Evolutionary conservation across 371 early-diverging fungal genomes (phyloP).

Genomic region (Mucor circinelloides): DNA sequence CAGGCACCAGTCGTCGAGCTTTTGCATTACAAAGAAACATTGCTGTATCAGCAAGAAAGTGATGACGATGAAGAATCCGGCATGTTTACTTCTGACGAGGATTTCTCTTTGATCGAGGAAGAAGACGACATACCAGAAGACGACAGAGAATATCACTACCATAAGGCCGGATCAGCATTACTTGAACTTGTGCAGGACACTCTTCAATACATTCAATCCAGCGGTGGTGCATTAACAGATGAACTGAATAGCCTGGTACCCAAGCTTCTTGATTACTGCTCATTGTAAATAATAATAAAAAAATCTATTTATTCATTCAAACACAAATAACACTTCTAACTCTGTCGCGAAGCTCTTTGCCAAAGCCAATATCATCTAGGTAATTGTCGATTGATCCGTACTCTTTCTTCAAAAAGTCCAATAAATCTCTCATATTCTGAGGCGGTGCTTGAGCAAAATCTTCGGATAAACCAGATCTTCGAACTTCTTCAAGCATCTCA

Average conservation of each 20-base stretch:
- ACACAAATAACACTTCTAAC: slow-evolving; percentile 39
- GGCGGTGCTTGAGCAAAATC: slow-evolving; percentile 62
- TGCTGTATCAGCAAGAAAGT: slow-evolving; percentile 8
- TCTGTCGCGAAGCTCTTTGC: slow-evolving; percentile 29
- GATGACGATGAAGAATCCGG: slow-evolving; percentile 10
- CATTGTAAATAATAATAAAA: neutral
- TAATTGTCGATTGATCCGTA: slow-evolving; percentile 43
- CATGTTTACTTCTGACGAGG: slow-evolving; percentile 7
- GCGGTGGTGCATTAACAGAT: slow-evolving; percentile 6
- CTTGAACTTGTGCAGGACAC: slow-evolving; percentile 18
- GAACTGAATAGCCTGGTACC: slow-evolving; percentile 7
- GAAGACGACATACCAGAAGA: slow-evolving; percentile 11
- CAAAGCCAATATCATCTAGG: slow-evolving; percentile 38
- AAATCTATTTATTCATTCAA: slow-evolving; percentile 2
- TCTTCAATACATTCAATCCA: slow-evolving; percentile 15
- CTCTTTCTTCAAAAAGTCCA: slow-evolving; percentile 26
- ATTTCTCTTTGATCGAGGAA: slow-evolving; percentile 6
- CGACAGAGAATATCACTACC: neutral
- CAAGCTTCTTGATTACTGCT: slow-evolving; percentile 4
- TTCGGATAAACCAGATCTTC: slow-evolving; percentile 53
- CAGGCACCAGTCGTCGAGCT: neutral
- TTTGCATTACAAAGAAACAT: slow-evolving; percentile 2
- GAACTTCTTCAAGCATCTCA: slow-evolving; percentile 53
- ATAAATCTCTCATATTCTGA: slow-evolving; percentile 40
- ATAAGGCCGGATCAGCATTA: neutral